Evolutionary conservation across 179 eudicot genomes (phyloP).

Genomic region (Carnegiea gigantea): DNA sequence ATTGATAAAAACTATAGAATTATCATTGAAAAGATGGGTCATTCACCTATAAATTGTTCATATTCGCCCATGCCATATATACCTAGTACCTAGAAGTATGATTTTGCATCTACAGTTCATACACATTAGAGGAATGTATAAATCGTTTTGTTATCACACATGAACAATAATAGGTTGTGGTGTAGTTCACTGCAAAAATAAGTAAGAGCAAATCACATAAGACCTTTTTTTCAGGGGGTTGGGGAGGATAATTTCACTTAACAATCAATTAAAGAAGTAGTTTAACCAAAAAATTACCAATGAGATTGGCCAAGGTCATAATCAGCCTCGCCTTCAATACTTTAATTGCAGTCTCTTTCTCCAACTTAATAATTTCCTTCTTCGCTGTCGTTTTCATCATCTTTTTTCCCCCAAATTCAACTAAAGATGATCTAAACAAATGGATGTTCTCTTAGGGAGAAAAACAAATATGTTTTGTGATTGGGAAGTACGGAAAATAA

Average conservation of each 20-base stretch:
- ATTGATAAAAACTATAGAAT: no score
- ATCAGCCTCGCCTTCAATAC: constrained; percentile 26
- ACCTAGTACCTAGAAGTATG: neutral
- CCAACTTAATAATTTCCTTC: constrained; percentile 28
- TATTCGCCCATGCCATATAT: neutral
- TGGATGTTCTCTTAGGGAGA: neutral
- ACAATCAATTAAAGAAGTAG: no score
- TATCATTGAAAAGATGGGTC: no score
- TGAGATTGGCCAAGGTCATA: constrained; percentile 28
- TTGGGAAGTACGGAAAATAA: neutral
- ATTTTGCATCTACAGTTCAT: neutral
- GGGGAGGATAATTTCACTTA: neutral
- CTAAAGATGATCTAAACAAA: neutral
- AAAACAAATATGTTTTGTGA: neutral
- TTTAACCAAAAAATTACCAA: constrained; percentile 15
- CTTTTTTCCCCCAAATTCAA: neutral
- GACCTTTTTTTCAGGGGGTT: neutral
- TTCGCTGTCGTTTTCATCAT: neutral
- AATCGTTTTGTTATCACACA: no score
- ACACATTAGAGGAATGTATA: no score
- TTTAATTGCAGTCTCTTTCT: constrained; percentile 29
- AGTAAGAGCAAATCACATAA: no score
- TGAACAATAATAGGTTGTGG: no score
- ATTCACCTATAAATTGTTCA: neutral
- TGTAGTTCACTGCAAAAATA: no score